Percentiles rank a stretch among this genome's conserved stretches.
Conservation (phyloP, 1,284 basidiomycete genomes). For the Wallemia ichthyophaga region DNA sequence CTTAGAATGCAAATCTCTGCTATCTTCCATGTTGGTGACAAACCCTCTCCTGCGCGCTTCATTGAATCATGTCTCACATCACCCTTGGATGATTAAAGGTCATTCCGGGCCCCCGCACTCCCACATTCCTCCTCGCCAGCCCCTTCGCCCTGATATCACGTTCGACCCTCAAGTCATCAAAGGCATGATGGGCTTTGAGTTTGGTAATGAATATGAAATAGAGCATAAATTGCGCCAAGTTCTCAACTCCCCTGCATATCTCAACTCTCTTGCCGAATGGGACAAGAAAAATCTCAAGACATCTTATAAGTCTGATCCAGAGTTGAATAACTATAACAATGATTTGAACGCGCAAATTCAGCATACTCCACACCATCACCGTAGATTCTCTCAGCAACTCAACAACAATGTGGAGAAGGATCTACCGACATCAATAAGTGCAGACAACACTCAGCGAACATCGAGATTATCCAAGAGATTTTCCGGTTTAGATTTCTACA, state of each 20-base stretch:
- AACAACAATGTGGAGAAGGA: slow-evolving; percentile 1
- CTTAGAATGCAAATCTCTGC: slow-evolving; percentile 74
- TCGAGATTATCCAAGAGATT: slow-evolving; percentile 24
- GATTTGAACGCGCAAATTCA: slow-evolving; percentile 2
- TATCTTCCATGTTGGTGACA: slow-evolving; percentile 86
- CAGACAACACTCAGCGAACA: slow-evolving; percentile 4
- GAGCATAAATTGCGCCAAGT: slow-evolving; percentile 39
- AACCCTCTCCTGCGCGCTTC: slow-evolving; percentile 60
- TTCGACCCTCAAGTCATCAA: slow-evolving; percentile 59
- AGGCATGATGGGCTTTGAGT: slow-evolving; percentile 90
- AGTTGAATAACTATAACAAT: neutral
- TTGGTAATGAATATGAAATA: slow-evolving; percentile 64
- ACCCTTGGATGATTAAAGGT: slow-evolving; percentile 85
- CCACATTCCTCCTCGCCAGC: slow-evolving; percentile 62
- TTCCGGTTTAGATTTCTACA: slow-evolving; percentile 82
- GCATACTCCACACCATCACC: slow-evolving; percentile 6
- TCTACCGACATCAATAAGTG: neutral
- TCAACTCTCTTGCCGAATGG: slow-evolving; percentile 40
- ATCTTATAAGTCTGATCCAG: neutral
- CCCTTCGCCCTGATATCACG: slow-evolving; percentile 47
- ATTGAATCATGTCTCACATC: slow-evolving; percentile 55
- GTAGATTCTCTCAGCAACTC: slow-evolving; percentile 4
- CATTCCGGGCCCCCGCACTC: slow-evolving; percentile 48
- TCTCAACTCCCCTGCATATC: slow-evolving; percentile 48
- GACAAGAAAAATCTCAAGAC: slow-evolving; percentile 35